Evolutionary conservation across 1,139 yeast species (phyloP).

Genomic region (Geotrichum candidum): DNA sequence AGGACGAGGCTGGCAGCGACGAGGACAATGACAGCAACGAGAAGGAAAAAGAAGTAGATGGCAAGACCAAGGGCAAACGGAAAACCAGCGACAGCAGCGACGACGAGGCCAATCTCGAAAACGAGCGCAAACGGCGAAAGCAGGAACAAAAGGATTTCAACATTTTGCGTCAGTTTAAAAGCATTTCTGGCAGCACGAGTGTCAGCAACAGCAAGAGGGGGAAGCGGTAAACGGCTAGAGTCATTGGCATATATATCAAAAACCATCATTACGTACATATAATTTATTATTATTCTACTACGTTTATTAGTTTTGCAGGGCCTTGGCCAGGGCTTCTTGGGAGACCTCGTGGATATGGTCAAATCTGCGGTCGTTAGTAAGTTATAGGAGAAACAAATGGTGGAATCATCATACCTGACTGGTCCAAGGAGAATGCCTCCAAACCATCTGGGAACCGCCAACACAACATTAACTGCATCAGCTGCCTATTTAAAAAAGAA

Average conservation of each 20-base stretch:
- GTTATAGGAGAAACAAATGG: background rate
- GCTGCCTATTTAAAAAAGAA: background rate
- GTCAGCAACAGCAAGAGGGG: background rate
- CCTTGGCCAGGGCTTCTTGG: constrained; percentile 2
- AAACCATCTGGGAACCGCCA: constrained; percentile 8
- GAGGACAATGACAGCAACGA: background rate
- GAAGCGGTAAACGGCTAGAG: background rate
- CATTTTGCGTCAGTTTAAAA: background rate
- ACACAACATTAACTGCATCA: background rate
- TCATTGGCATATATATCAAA: background rate
- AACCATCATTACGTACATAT: background rate
- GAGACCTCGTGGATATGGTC: constrained; percentile 3
- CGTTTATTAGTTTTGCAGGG: background rate
- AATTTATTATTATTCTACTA: background rate
- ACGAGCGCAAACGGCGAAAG: background rate
- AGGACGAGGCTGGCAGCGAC: background rate
- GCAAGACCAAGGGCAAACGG: background rate
- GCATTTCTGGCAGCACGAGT: background rate
- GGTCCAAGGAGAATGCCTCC: constrained; percentile 10
- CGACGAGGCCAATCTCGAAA: background rate
- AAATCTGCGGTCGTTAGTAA: background rate
- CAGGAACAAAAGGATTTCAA: background rate
- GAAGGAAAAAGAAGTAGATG: background rate
- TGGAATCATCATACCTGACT: background rate
- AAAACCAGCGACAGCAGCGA: background rate